Evolutionary conservation across 352 stramenopile species (phyloP).

Genomic region (Hyaloperonospora brassicae): DNA sequence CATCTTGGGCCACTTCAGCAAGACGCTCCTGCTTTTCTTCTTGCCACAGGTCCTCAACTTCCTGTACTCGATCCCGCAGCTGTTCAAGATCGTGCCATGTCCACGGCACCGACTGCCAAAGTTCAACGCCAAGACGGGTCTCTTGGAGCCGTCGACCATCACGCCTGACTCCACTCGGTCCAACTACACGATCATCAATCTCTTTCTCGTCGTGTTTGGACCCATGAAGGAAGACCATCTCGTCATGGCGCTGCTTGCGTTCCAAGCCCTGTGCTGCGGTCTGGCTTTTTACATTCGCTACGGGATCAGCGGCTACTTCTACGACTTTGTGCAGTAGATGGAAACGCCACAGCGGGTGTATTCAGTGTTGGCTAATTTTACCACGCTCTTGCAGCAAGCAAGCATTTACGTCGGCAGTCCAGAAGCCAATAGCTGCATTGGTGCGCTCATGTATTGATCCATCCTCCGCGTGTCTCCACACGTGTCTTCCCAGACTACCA

Average conservation of each 20-base stretch:
- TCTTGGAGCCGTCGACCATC: slow-evolving; percentile 91
- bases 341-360: slow-evolving; percentile 5
- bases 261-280: slow-evolving; percentile 65
- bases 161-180: slow-evolving; percentile 68
- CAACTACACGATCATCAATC: slow-evolving; percentile 87
- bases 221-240: slow-evolving; percentile 75
- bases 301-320: slow-evolving; percentile 79
- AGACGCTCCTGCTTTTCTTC: slow-evolving; percentile 98
- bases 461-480: not conserved
- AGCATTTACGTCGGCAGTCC: not conserved
- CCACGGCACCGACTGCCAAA: slow-evolving; percentile 95
- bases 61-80: slow-evolving; percentile 94
- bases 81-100: slow-evolving; percentile 97
- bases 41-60: slow-evolving; percentile 98
- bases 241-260: slow-evolving; percentile 55
- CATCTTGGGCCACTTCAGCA: slow-evolving; percentile 96
- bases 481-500: slow-evolving; percentile 22
- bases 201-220: slow-evolving; percentile 79
- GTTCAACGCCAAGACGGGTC: slow-evolving; percentile 88
- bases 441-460: too few species aligned
- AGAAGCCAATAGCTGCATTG: too few species aligned
- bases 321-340: slow-evolving; percentile 79
- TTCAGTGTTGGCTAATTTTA: slow-evolving; percentile 6
- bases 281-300: slow-evolving; percentile 84
- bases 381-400: not conserved